A percentile compares a stretch with the other conserved stretches of the same genome.
phyloP scores from a whole-genome alignment of 1,139 yeast species.

The Candida sp. region DNA sequence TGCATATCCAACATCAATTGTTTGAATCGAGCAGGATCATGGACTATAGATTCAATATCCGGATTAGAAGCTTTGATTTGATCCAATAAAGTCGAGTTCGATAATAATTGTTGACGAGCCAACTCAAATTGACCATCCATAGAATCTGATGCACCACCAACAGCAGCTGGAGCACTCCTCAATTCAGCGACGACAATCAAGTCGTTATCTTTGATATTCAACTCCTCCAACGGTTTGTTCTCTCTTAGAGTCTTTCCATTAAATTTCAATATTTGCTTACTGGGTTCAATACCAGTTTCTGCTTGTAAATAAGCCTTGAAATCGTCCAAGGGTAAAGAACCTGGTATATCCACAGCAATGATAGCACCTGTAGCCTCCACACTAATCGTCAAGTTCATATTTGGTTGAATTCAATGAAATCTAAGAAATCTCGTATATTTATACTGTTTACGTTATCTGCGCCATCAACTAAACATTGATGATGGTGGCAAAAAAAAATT shows the following conservation, averaged over 20 bases:
- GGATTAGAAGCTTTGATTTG: conserved; percentile 38
- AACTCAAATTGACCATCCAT: conserved; percentile 45
- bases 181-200: conserved; percentile 38
- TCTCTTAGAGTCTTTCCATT: conserved; percentile 42
- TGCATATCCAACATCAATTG: conserved; percentile 34
- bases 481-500: not conserved
- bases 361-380: conserved; percentile 26
- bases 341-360: conserved; percentile 55
- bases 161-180: conserved; percentile 6
- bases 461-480: not conserved
- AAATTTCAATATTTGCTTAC: conserved; percentile 44
- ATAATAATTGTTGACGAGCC: conserved; percentile 46
- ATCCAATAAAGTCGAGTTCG: conserved; percentile 32
- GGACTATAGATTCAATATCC: conserved; percentile 36
- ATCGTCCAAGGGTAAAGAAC: conserved; percentile 62
- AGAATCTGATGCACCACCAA: conserved; percentile 4
- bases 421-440: not conserved
- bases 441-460: not conserved
- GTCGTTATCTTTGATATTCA: conserved; percentile 55
- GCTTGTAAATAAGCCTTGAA: conserved; percentile 75
- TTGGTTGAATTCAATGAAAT: too few relatives aligned
- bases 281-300: conserved; percentile 56
- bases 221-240: conserved; percentile 36
- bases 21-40: conserved; percentile 54
- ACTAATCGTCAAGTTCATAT: conserved; percentile 38